Evolutionary conservation across 345 rosid genomes (phyloP), one percentile per base, ranked within the genome.

Genomic region (Acer negundo): DNA sequence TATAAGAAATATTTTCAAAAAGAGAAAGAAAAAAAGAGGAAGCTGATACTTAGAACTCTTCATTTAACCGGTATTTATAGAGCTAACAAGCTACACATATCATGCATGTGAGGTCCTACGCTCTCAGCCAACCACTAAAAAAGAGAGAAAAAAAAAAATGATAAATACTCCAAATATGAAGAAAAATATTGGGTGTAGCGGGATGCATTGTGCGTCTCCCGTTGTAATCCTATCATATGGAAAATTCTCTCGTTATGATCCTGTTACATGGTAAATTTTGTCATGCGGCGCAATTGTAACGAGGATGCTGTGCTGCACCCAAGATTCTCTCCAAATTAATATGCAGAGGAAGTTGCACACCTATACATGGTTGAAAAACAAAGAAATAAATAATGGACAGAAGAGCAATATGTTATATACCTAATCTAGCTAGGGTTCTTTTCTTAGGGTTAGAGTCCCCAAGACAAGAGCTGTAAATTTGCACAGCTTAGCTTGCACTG

Each of bases 81-180:
- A 64, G n/a, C 58, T 23, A 23, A 24, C 61, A 61, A 61, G 67
- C 16, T 23, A 16, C 40, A 62, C 10, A 7, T 7, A 42, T 15
- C 51, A 16, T 23, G 71, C 85, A 79, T 73, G 76, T 67, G 86
- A 62, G 35, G 35, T 53, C 80, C 72, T 51, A 75, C 58, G 67
- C 40, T 55, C 12, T 42, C 67, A 23, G 11, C 23, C 42, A 55
- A 62, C 42, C 24, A 74, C 4, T 46, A 53, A 82, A 62, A 44
- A 46, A 20, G 8, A 44, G 22, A 31, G 16, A 7, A 44, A 20
- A 10, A 2, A 8, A 59, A 17, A 20, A 24, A 61, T 51, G 59
- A 67, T 67, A 53, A 51, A 53, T 53, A 66, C 59, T 76, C 84
- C 87, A 55, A 78, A 35, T 35, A 35, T 3, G 0, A 35, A 35